Base-by-base conservation (phyloP, 805 yeast genomes). In the Grigorovia jiainica region DNA sequence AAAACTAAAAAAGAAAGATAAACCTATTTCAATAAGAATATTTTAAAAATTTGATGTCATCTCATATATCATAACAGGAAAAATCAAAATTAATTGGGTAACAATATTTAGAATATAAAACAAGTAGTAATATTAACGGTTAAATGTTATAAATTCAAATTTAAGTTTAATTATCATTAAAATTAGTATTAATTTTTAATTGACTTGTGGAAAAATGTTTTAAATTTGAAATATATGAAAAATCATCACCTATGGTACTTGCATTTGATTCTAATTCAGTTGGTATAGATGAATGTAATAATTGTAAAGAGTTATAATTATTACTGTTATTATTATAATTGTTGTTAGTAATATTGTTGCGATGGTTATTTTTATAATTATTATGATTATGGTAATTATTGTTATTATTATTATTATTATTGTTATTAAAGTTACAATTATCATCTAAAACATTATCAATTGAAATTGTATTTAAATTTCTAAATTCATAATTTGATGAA, bases 181-280 rank as follows among this genome's bases (percentile, higher is more conserved):
- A 10, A 27, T 27, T 27, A 27, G 7, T 27, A 7, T 4, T 27
- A 13, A 27, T 10, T 7, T 8, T 27, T 27, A 27, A 8, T 27
- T 27, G 31, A 13, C 31, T 27, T 13, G 7, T 27, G n/a, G 31
- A 27, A 27, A 36, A 19, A 19, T 37, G 40, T 18, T 34, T 45
- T 18, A 43, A 38, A 17, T 20, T 37, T 11, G 38, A 32, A 16
- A 44, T 29, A 30, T 53, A 57, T n/a, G 60, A 54, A 5, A 43
- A 37, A 34, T 57, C 61, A 43, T 57, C 62, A 16, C 59, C 62
- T 11, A 49, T 43, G 16, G 60, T 55, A 39, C 62, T 57, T 16
- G 44, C 45, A 38, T 49, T 55, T 35, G 60, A 55, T 16, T 53
- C 59, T 13, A 54, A 34, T 39, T 57, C 61, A 38, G 36, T 39